phyloP scores from a whole-genome alignment of 371 early-diverging fungal species.

The Mortierella sp. region DNA sequence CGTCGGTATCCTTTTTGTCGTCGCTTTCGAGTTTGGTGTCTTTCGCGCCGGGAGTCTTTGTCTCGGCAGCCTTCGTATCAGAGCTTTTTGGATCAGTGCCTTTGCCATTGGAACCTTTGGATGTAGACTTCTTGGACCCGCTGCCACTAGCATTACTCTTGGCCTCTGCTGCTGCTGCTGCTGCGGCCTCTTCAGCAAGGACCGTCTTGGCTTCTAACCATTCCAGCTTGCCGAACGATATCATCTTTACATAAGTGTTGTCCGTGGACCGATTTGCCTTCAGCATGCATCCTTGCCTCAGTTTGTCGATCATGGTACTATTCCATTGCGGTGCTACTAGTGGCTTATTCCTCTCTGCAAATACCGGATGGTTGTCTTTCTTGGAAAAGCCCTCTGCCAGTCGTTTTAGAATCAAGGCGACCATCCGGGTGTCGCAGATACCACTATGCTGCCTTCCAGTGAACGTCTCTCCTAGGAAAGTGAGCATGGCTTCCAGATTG shows the following conservation, averaged over 20 bases:
- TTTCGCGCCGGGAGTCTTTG: too few relatives aligned
- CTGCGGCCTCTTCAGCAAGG: neutral
- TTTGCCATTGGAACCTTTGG: too few relatives aligned
- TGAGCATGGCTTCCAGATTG: slow-evolving; percentile 75
- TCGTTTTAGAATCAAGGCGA: slow-evolving; percentile 65
- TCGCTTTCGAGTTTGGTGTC: too few relatives aligned
- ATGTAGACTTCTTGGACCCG: too few relatives aligned
- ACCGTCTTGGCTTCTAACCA: slow-evolving; percentile 9
- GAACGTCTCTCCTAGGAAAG: slow-evolving; percentile 64
- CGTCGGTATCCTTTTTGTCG: too few relatives aligned
- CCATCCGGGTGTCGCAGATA: slow-evolving; percentile 81
- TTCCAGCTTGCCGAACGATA: slow-evolving; percentile 23
- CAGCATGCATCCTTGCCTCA: slow-evolving; percentile 60
- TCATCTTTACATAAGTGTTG: slow-evolving; percentile 25
- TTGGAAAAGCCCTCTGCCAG: slow-evolving; percentile 28
- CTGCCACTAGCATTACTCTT: too few relatives aligned
- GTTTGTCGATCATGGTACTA: slow-evolving; percentile 8
- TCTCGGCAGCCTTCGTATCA: too few relatives aligned
- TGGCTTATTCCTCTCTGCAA: slow-evolving; percentile 8
- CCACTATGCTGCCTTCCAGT: slow-evolving; percentile 84
- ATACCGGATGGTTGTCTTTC: slow-evolving; percentile 32
- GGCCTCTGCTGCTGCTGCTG: slow-evolving; percentile 4
- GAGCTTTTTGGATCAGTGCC: too few relatives aligned
- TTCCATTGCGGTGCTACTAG: slow-evolving; percentile 20
- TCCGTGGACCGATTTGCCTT: slow-evolving; percentile 56